These are phyloP conservation scores for Rhodomyrtus tomentosa DNA, from an alignment of 345 rosid genomes.

Conservation along the genomic window DNA sequence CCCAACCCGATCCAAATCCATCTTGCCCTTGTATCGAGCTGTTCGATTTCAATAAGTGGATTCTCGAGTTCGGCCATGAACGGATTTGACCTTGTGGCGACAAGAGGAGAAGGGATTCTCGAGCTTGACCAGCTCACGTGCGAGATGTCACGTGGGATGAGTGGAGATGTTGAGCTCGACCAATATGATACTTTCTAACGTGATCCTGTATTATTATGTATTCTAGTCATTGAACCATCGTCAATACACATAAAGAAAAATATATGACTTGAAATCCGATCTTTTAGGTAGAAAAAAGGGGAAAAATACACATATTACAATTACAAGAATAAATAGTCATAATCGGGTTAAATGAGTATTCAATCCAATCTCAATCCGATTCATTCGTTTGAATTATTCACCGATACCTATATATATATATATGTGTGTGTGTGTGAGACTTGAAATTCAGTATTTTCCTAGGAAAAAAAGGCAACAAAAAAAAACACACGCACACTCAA, in stretches of 20 bases:
- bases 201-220: neutral
- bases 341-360: too few relatives aligned
- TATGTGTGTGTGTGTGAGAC: too few relatives aligned
- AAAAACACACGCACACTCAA: too few relatives aligned
- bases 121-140: accelerated
- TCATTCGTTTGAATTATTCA: neutral
- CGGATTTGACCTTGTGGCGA: neutral
- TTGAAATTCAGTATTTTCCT: neutral
- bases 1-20: neutral
- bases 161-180: too few relatives aligned
- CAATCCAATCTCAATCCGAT: too few relatives aligned
- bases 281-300: neutral
- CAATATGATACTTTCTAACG: neutral
- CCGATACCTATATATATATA: too few relatives aligned
- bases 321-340: too few relatives aligned
- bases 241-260: neutral
- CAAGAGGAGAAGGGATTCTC: neutral
- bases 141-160: neutral
- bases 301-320: too few relatives aligned
- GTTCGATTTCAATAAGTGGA: neutral
- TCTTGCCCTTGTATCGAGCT: accelerated
- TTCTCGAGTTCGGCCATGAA: neutral
- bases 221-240: neutral
- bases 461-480: neutral
- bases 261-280: neutral